Percentiles rank a stretch among this genome's conserved stretches.
Evolutionary conservation across 1,139 yeast species (phyloP).

Genomic region (Candida sp.): DNA sequence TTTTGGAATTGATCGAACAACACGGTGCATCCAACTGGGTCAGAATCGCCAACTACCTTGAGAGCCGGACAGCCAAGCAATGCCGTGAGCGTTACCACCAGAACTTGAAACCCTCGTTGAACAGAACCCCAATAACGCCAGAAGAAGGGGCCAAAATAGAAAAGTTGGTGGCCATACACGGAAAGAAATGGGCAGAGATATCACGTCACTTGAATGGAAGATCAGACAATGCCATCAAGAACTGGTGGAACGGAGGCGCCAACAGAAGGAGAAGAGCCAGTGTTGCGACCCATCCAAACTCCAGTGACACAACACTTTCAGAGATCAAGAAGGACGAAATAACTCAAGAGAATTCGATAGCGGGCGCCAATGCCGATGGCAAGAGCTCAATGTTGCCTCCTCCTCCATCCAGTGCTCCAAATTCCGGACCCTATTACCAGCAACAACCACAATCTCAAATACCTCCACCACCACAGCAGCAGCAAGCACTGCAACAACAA

Average conservation of each 20-base stretch:
- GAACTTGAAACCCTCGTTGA: constrained; percentile 83
- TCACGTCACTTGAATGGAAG: constrained; percentile 88
- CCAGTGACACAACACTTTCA: background rate
- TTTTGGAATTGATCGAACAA: constrained; percentile 68
- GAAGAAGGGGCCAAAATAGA: constrained; percentile 89
- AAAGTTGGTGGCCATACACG: constrained; percentile 75
- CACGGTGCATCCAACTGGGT: constrained; percentile 96
- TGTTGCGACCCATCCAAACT: constrained; percentile 8
- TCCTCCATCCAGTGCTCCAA: constrained; percentile 9
- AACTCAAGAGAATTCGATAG: background rate
- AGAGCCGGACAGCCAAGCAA: constrained; percentile 88
- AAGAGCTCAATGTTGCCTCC: constrained; percentile 9
- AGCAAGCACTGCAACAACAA: constrained; percentile 12
- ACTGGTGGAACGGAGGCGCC: constrained; percentile 98
- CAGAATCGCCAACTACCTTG: constrained; percentile 72
- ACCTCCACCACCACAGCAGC: constrained; percentile 4
- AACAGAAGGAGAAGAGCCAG: constrained; percentile 70
- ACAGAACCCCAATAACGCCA: constrained; percentile 79
- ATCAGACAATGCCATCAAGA: constrained; percentile 89
- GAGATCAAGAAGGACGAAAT: constrained; percentile 2
- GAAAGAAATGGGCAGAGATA: constrained; percentile 95
- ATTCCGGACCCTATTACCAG: background rate
- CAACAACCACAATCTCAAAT: constrained; percentile 4
- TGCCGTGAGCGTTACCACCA: constrained; percentile 94
- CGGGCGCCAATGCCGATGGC: background rate